Evolutionary conservation across 2,329 filamentous ascomycete genomes (phyloP), one percentile per base, ranked within the genome.

Genomic region (Acephala macrosclerotiorum): DNA sequence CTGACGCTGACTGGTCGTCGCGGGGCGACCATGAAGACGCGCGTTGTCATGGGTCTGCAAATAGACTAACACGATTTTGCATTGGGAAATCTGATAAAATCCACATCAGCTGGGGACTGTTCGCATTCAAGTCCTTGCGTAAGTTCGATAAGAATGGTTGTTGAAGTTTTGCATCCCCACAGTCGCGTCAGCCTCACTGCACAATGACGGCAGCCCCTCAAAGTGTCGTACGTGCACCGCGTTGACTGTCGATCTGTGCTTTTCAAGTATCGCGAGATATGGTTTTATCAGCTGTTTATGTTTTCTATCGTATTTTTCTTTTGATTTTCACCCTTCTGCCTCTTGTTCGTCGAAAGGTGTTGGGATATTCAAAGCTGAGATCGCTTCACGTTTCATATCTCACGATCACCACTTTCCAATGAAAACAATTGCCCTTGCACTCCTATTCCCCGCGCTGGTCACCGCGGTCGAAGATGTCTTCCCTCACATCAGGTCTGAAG

Each of bases 401-500:
- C 20, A 49, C 45, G 20, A 22, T 22, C 45, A 12, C 12, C 45
- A 49, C 45, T 49, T 2, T 42, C 45, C 45, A 22, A 49, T 49
- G 45, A 49, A 49, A 18, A 11, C 20, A 9, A 22, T 20, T 45
- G n/a, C 42, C 6, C 18, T 22, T 4, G 18, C 45, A 20, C n/a
- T 25, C 18, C 11, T 49, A 49, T 25, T 49, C 45, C 45, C 45
- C 45, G 18, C 18, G 20, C 45, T 49, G 18, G 45, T 25, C 20
- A 11, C 45, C 4, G 45, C 45, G 7, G 45, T 25, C 45, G 3
- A 55, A 33, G 51, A 58, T 56, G 12, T 35, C 4, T 58, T 53
- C 51, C 62, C 62, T 1, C 36, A 56, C 16, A 51, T 58, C 11
- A 55, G 56, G 29, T 65, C 62, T 11, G 67, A 67, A 35, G 65